Conservation (phyloP, 257 asterid genomes). For the Gynochthodes officinalis region DNA sequence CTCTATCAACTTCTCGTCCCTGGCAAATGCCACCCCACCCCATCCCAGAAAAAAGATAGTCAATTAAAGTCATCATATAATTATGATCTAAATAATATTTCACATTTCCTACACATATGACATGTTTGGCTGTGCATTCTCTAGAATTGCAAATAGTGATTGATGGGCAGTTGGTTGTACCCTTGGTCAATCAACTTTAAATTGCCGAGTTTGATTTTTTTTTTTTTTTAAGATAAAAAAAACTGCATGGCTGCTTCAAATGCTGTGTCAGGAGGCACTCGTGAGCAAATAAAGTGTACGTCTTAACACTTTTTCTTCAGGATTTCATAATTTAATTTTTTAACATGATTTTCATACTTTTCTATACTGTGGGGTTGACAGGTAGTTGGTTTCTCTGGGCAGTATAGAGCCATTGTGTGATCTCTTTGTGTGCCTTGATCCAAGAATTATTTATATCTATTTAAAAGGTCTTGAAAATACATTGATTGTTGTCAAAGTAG, state of each 20-base stretch:
- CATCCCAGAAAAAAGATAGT: background rate
- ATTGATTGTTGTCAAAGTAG: slow-evolving; percentile 81
- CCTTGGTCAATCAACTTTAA: slow-evolving; percentile 73
- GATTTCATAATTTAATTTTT: slow-evolving; percentile 7
- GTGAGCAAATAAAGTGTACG: slow-evolving; percentile 79
- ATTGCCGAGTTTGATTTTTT: slow-evolving; percentile 77
- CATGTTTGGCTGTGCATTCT: background rate
- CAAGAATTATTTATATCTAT: slow-evolving; percentile 75
- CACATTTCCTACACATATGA: background rate
- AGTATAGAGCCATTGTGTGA: slow-evolving; percentile 84
- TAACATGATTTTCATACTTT: slow-evolving; percentile 10
- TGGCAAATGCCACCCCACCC: background rate
- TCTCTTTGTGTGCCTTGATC: slow-evolving; percentile 78
- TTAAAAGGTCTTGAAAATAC: slow-evolving; percentile 85
- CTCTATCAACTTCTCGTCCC: background rate
- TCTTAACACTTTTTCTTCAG: background rate
- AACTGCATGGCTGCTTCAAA: slow-evolving; percentile 90
- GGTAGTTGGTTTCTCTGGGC: slow-evolving; percentile 71
- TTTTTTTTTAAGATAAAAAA: no score
- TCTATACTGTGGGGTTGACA: slow-evolving; percentile 18
- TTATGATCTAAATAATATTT: no score
- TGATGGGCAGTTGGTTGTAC: slow-evolving; percentile 71
- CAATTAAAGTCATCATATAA: background rate
- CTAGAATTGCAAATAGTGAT: slow-evolving; percentile 58
- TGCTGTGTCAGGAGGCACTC: slow-evolving; percentile 89